Evolutionary conservation across 306 rosid species (phyloP), one percentile per base, ranked within the genome.

Genomic region (Prunus salicina): DNA sequence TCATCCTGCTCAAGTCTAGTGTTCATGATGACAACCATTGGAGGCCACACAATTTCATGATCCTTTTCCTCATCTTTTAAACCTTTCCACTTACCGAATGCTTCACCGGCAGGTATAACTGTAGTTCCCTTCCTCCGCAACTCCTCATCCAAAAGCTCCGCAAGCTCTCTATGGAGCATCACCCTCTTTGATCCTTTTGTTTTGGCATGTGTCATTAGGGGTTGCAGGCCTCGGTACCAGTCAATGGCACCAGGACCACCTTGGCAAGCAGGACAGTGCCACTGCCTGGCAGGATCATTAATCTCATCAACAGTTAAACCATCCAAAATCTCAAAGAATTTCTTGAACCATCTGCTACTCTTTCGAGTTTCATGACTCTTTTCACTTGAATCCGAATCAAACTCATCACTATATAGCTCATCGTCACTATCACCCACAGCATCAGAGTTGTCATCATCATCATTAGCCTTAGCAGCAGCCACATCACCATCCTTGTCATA

Each of bases 261-360:
- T 84, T 93, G 89, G 80, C 98, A 93, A 58, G 97, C 95, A 28
- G 98, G 89, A 71, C 98, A 93, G 67, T 93, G 98, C 98, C 98
- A 93, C 89, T 87, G 95, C 86, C 97, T 85, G 47, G 75, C 91
- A 12, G 91, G 90, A 19, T 92, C 90, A 71, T 72, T 84, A 1
- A 92, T 86, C 69, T 87, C 81, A 0, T 71, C 88, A 11, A 85
- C 67, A 19, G 91, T 77, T 78, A 93, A 75, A 58, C 63, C 61
- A 65, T 93, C 92, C 83, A 93, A 77, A 57, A 70, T 82, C 67
- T 74, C 85, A 56, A 93, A 91, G 77, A 89, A 91, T 10, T 91
- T 84, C 46, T 50, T 78, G 67, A 87, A 83, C 92, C 95, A 91
- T 67, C 53, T 86, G 61, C 43, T 80, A 80, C 84, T 84, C 76